A percentile compares a stretch with the other conserved stretches of the same genome.
phyloP scores from a whole-genome alignment of 1,284 basidiomycete genomes.

The Fomes fomentarius region DNA sequence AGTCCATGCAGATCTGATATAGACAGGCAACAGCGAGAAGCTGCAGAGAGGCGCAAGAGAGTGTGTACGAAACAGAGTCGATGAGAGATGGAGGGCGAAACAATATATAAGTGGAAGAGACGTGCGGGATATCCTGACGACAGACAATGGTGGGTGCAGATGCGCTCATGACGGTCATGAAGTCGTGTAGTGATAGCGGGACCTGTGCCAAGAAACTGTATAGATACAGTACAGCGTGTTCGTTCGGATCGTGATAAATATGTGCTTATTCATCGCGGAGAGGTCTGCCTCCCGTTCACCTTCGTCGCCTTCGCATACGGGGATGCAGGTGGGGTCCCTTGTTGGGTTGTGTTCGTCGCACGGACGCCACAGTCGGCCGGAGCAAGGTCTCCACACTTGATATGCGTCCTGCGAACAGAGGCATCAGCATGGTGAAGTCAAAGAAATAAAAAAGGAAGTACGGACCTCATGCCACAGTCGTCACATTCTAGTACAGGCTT shows the following conservation, averaged over 20 bases:
- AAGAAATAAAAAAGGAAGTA: slow-evolving; percentile 13
- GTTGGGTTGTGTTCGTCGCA: slow-evolving; percentile 26
- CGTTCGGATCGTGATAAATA: slow-evolving; percentile 7
- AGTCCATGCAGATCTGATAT: no score
- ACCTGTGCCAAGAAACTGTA: slow-evolving; percentile 7
- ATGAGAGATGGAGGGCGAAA: neutral
- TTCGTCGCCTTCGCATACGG: slow-evolving; percentile 18
- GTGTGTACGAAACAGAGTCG: neutral
- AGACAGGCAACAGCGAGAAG: no score
- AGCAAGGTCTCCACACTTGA: slow-evolving; percentile 83
- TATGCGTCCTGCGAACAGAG: slow-evolving; percentile 59
- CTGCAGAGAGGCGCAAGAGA: neutral
- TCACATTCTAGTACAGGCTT: slow-evolving; percentile 87
- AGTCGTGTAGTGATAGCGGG: slow-evolving; percentile 1
- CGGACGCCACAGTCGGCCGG: slow-evolving; percentile 75
- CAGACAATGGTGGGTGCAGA: slow-evolving; percentile 1
- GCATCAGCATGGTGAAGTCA: slow-evolving; percentile 12
- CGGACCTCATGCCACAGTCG: slow-evolving; percentile 78
- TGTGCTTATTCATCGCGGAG: slow-evolving; percentile 16
- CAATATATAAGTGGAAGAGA: slow-evolving; percentile 6
- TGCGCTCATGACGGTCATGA: slow-evolving; percentile 18
- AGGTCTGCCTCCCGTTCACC: slow-evolving; percentile 17
- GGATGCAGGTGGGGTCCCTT: slow-evolving; percentile 13
- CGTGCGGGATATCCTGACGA: slow-evolving; percentile 4
- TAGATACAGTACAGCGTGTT: neutral